phyloP scores from a whole-genome alignment of 441 rosid species.

The Erodium moschatum region DNA sequence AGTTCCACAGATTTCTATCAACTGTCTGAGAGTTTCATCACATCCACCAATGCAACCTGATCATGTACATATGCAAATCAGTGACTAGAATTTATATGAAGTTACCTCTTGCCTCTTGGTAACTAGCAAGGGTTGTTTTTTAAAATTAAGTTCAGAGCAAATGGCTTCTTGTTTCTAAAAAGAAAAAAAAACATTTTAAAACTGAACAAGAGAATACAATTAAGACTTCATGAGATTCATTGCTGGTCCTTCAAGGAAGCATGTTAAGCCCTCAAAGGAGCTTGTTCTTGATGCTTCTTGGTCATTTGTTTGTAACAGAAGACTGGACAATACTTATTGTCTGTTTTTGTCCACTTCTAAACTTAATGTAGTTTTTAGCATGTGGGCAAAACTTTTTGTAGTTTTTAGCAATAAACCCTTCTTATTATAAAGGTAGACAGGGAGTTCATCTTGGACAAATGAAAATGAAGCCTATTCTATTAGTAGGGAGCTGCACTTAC shows the following conservation, averaged over 20 bases:
- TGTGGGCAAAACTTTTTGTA: no score
- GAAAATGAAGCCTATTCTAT: neutral
- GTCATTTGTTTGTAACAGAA: no score
- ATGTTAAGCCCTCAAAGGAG: no score
- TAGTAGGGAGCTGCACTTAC: slow-evolving; percentile 29
- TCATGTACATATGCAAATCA: slow-evolving; percentile 16
- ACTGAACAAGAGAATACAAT: neutral
- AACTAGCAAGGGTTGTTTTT: neutral
- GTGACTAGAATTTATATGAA: neutral
- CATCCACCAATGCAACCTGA: slow-evolving; percentile 96
- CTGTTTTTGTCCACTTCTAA: no score
- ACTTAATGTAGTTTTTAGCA: no score
- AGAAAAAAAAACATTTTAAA: no score
- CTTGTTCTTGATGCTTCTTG: no score
- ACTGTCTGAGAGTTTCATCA: slow-evolving; percentile 64
- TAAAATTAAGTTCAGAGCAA: neutral
- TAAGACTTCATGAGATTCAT: no score
- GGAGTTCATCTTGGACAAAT: neutral
- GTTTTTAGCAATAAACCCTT: no score
- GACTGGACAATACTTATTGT: no score
- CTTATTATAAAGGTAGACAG: neutral
- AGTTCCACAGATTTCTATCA: slow-evolving; percentile 88
- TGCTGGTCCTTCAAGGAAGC: no score
- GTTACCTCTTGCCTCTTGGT: neutral
- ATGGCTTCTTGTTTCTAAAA: neutral